Percentiles rank a stretch among this genome's conserved stretches.
phyloP scores from a whole-genome alignment of 352 stramenopile genomes.

The Globisporangium lucens region DNA sequence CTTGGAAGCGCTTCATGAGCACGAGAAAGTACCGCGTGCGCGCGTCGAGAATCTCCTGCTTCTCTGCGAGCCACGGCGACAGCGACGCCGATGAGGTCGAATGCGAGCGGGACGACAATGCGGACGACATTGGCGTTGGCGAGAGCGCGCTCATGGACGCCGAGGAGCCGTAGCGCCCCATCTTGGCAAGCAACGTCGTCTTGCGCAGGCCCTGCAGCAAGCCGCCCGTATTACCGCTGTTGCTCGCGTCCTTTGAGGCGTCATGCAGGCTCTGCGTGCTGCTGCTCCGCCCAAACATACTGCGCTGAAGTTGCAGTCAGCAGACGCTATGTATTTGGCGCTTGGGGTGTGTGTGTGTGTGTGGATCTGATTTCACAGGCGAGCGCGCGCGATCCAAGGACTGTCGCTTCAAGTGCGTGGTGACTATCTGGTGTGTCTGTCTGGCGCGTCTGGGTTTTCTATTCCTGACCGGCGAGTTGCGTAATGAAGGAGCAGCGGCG shows the following conservation, averaged over 20 bases:
- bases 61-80: slow-evolving; percentile 25
- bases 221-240: slow-evolving; percentile 10
- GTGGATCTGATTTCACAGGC: not conserved
- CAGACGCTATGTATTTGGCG: not conserved
- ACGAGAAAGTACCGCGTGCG: slow-evolving; percentile 19
- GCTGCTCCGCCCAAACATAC: slow-evolving; percentile 16
- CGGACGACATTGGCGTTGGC: slow-evolving; percentile 5
- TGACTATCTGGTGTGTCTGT: not conserved
- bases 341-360: not conserved
- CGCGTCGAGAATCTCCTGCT: slow-evolving; percentile 15
- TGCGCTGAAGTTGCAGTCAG: not conserved
- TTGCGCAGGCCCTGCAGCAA: slow-evolving; percentile 58
- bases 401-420: not conserved
- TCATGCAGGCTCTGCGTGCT: not conserved
- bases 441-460: not conserved
- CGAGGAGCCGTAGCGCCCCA: slow-evolving; percentile 35
- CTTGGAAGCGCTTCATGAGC: slow-evolving; percentile 47
- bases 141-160: slow-evolving; percentile 9
- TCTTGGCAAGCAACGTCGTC: slow-evolving; percentile 60
- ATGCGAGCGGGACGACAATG: not conserved
- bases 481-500: not conserved
- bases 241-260: not conserved
- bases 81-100: slow-evolving; percentile 9
- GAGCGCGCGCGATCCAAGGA: not conserved
- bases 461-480: not conserved